Conservation (phyloP, 2,329 filamentous ascomycete genomes). For the Fusarium sp. region DNA sequence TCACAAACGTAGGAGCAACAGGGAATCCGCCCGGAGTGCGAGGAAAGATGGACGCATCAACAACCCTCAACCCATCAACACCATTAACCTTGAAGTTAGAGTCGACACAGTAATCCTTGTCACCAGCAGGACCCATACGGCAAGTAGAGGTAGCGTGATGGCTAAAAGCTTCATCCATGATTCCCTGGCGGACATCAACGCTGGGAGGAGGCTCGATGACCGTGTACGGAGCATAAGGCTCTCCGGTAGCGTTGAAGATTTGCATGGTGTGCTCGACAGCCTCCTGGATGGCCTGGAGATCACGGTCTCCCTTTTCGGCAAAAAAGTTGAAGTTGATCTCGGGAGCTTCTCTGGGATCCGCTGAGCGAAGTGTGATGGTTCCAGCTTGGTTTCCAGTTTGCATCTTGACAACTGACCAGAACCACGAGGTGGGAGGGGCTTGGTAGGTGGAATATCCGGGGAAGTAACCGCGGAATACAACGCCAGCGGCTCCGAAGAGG, state of each 20-base stretch:
- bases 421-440: slow-evolving; percentile 43
- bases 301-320: slow-evolving; percentile 43
- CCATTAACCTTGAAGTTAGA: slow-evolving; percentile 67
- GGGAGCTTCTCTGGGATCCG: slow-evolving; percentile 72
- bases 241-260: slow-evolving; percentile 46
- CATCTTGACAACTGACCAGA: slow-evolving; percentile 61
- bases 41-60: slow-evolving; percentile 70
- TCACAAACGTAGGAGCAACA: slow-evolving; percentile 30
- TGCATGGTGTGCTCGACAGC: slow-evolving; percentile 31
- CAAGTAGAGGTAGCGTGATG: slow-evolving; percentile 69
- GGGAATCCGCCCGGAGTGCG: slow-evolving; percentile 29
- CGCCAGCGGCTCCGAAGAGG: slow-evolving; percentile 45
- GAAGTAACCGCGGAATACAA: slow-evolving; percentile 46
- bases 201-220: slow-evolving; percentile 50
- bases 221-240: slow-evolving; percentile 33
- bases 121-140: slow-evolving; percentile 65
- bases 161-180: slow-evolving; percentile 64
- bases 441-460: slow-evolving; percentile 48
- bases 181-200: slow-evolving; percentile 59
- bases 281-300: slow-evolving; percentile 27
- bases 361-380: slow-evolving; percentile 68
- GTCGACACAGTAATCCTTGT: slow-evolving; percentile 67
- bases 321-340: slow-evolving; percentile 73
- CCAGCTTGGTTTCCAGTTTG: slow-evolving; percentile 73
- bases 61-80: slow-evolving; percentile 65